Conservation (phyloP, 1,139 yeast genomes). For the Sugiyamaella xylanicola region DNA sequence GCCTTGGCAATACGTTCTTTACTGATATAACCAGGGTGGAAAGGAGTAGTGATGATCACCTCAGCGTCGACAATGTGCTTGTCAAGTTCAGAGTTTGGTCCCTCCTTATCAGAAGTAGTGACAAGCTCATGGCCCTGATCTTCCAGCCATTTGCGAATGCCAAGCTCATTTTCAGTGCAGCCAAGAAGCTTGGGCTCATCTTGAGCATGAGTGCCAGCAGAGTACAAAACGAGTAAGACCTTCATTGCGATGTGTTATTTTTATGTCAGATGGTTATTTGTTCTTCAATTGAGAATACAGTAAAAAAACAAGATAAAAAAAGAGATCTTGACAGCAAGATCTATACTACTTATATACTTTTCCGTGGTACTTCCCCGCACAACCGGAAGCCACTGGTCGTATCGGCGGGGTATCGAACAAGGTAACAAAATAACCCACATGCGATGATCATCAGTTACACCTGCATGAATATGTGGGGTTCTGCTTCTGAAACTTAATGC, state of each 20-base stretch:
- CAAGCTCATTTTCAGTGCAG: conserved; percentile 74
- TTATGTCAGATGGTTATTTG: background rate
- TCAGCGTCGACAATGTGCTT: conserved; percentile 70
- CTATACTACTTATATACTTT: background rate
- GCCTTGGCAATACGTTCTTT: conserved; percentile 68
- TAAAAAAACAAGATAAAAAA: background rate
- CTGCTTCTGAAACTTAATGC: background rate
- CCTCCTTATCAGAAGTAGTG: conserved; percentile 71
- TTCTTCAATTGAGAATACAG: background rate
- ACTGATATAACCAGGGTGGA: conserved; percentile 79
- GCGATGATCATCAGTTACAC: background rate
- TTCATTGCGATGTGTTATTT: conserved; percentile 24
- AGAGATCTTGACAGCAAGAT: background rate
- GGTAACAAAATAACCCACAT: background rate
- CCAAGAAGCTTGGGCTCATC: conserved; percentile 68
- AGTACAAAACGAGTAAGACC: conserved; percentile 40
- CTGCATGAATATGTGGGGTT: conserved; percentile 1
- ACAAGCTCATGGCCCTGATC: conserved; percentile 67
- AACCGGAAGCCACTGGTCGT: background rate
- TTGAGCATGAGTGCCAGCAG: conserved; percentile 52
- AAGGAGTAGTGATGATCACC: conserved; percentile 77
- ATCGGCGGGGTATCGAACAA: background rate
- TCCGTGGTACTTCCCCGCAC: background rate
- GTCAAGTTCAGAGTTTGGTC: conserved; percentile 61
- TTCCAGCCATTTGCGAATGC: conserved; percentile 66